Percentiles rank a stretch among this genome's conserved stretches.
phyloP scores from a whole-genome alignment of 768 basidiomycete species.

The Mycena leptocephala region DNA sequence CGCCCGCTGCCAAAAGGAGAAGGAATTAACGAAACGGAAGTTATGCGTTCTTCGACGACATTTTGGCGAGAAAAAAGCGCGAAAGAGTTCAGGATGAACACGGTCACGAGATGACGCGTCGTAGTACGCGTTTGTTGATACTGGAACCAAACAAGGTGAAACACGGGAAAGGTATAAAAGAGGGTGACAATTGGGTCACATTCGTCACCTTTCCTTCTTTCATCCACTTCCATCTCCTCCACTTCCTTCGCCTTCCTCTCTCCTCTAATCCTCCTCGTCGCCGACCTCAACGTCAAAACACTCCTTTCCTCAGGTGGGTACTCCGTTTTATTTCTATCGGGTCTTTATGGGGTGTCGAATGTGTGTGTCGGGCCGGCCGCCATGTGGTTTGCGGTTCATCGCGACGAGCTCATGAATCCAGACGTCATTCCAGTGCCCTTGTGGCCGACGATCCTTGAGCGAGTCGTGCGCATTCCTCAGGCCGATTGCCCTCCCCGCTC shows the following conservation, averaged over 20 bases:
- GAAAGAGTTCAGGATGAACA: not conserved
- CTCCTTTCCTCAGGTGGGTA: not conserved
- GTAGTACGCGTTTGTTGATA: not conserved
- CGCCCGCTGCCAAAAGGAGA: conserved; percentile 21
- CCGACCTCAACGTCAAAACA: not conserved
- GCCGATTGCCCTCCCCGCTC: conserved; percentile 10
- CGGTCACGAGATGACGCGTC: not conserved
- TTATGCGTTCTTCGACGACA: not conserved
- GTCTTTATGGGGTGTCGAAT: not conserved
- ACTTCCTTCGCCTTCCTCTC: not conserved
- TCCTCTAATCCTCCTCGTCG: not conserved
- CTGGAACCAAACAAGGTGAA: not conserved
- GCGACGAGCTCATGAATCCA: not conserved
- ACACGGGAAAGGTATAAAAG: conserved; percentile 4
- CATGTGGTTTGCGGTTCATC: not conserved
- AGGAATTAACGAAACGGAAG: not conserved
- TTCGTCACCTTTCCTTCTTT: not conserved
- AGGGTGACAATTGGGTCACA: not conserved
- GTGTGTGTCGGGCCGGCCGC: not conserved
- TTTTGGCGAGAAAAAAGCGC: not conserved
- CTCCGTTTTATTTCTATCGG: not conserved
- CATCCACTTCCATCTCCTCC: not conserved
- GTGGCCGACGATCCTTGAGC: not conserved
- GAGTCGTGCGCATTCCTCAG: conserved; percentile 5
- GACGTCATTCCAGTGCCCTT: not conserved